These are phyloP conservation scores for Phoma sp. DNA, from an alignment of 2,329 filamentous ascomycete genomes.

Conservation along the genomic window DNA sequence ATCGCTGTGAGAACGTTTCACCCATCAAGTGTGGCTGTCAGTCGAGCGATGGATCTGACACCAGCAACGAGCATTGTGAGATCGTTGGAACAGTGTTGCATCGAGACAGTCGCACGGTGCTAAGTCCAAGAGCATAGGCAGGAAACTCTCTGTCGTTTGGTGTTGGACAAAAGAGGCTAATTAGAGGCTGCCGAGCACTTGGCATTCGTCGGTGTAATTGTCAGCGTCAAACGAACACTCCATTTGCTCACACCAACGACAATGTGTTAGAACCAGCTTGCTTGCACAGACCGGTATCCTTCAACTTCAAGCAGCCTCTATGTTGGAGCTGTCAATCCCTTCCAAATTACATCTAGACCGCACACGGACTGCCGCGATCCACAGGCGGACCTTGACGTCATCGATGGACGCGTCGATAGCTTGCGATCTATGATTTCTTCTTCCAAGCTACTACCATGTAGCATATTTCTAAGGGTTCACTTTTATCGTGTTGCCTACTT, in stretches of 20 bases:
- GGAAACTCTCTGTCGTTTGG: no score
- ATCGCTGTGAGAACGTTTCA: background rate
- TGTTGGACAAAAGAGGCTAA: no score
- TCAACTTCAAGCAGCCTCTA: background rate
- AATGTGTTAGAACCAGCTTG: no score
- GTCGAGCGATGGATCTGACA: background rate
- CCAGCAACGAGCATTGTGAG: background rate
- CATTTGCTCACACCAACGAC: background rate
- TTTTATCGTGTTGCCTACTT: background rate
- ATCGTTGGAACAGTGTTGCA: background rate
- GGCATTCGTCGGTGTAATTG: no score
- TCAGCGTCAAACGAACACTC: no score
- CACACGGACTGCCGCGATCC: background rate
- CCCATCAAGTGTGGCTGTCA: background rate
- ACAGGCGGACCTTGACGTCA: constrained; percentile 9
- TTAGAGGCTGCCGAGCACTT: no score
- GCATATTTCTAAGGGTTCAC: background rate
- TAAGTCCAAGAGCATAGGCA: no score
- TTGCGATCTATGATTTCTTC: background rate
- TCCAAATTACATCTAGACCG: background rate
- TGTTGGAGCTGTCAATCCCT: background rate
- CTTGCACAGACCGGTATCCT: background rate
- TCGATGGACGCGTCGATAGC: constrained; percentile 1
- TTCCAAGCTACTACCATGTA: background rate
- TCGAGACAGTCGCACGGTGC: background rate